Conservation (phyloP, 139 green algal genomes). For the Diplosphaera chodatii region DNA sequence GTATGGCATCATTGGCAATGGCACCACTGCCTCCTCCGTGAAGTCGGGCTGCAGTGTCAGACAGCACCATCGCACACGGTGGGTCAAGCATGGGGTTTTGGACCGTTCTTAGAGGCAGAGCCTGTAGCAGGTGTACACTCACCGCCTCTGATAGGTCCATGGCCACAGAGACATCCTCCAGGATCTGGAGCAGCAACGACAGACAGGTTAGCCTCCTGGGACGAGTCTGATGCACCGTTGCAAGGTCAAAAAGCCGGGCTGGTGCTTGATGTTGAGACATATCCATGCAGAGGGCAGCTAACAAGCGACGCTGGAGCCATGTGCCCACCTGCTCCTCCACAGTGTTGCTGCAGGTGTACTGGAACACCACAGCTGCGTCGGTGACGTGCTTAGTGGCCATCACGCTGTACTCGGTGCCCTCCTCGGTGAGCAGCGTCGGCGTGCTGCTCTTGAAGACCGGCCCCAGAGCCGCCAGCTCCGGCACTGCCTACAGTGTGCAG, state of each 20-base stretch:
- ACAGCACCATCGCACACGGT: too few species aligned
- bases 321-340: conserved; percentile 76
- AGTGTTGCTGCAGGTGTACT: conserved; percentile 98
- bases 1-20: conserved; percentile 77
- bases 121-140: conserved; percentile 19
- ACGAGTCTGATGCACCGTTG: too few species aligned
- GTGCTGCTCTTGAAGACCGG: conserved; percentile 84
- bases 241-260: too few species aligned
- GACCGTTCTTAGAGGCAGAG: too few species aligned
- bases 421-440: conserved; percentile 78
- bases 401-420: conserved; percentile 90
- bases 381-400: conserved; percentile 89
- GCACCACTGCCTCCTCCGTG: conserved; percentile 68
- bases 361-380: conserved; percentile 75
- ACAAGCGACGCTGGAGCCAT: neutral
- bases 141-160: conserved; percentile 86
- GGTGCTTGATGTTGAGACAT: too few species aligned
- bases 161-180: conserved; percentile 88
- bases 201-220: too few species aligned
- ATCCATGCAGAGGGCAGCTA: too few species aligned
- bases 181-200: conserved; percentile 7
- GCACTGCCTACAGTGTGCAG: conserved; percentile 52
- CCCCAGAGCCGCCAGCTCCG: conserved; percentile 72
- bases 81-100: too few species aligned
- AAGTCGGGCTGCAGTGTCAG: conserved; percentile 51